Evolutionary conservation across 1,139 yeast species (phyloP), one percentile per base, ranked within the genome.

Genomic region (Blastobotrys buckinghamii): DNA sequence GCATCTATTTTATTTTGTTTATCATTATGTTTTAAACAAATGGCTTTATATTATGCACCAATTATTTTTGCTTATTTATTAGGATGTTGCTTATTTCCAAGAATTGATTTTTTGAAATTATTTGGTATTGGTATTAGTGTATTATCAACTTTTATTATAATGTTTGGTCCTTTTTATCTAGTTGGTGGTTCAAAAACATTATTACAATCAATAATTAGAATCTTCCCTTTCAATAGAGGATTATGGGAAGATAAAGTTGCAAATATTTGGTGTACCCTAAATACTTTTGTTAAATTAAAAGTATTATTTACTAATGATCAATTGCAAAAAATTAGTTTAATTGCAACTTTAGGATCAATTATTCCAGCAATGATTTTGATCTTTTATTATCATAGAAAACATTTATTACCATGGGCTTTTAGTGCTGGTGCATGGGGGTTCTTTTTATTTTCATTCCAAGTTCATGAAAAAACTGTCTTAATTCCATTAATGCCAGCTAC

Each of bases 231-330:
- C 61, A 79, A 80, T 43, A 76, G 98, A 62, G 98, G 98, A 0
- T 74, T 94, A n/a, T 92, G 94, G 74, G 98, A 92, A 66, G 98
- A 92, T 64, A 92, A 92, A 65, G 98, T 94, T 13, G 97, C 96
- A 44, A 92, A 90, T 62, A 83, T 92, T 59, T 92, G 99, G 99
- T 90, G 98, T 65, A 83, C 95, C 9, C 72, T 89, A 1, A 92
- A 92, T 65, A 73, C 85, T 0, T 56, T 88, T 12, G 65, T 90
- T 61, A 92, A 92, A 63, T 83, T 88, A 60, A 81, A 78, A 55
- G 62, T 68, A 2, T 52, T 75, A 0, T 82, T 85, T 57, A 67
- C 79, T 1, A 71, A 74, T n/a, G 67, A 72, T 2, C 77, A 84
- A 59, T 71, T 92, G 38, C 84, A 87, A 48, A 64, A 72, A 42